Conservation (phyloP, 1,139 yeast genomes). For the Lodderomyces oxycetoniae region DNA sequence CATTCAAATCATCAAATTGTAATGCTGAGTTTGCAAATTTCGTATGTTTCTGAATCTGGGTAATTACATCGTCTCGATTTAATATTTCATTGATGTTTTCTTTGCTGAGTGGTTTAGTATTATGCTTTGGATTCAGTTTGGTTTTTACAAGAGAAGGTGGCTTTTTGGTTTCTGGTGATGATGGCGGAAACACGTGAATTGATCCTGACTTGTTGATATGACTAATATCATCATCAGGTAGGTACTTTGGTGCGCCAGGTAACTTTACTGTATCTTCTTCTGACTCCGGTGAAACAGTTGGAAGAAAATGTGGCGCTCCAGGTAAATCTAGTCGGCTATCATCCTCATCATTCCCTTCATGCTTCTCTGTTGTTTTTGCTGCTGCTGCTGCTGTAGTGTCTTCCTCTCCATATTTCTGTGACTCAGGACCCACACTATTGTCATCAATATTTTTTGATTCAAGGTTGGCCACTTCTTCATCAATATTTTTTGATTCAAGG, state of each 20-base stretch:
- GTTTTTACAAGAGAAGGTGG: neutral
- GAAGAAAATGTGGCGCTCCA: conserved; percentile 31
- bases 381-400: neutral
- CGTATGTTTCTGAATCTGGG: conserved; percentile 79
- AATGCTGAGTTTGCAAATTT: conserved; percentile 91
- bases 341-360: neutral
- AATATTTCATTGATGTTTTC: conserved; percentile 49
- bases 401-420: conserved; percentile 6
- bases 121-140: conserved; percentile 5
- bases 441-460: conserved; percentile 24
- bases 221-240: conserved; percentile 39
- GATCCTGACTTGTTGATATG: conserved; percentile 37
- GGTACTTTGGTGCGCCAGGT: conserved; percentile 42
- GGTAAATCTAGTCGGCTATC: conserved; percentile 16
- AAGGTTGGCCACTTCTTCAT: conserved; percentile 3
- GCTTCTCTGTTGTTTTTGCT: no score
- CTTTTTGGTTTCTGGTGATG: conserved; percentile 7
- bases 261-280: conserved; percentile 23
- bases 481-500: conserved; percentile 2
- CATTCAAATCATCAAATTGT: conserved; percentile 80
- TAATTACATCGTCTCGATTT: conserved; percentile 55
- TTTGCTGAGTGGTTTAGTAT: conserved; percentile 28
- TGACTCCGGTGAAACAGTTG: conserved; percentile 20
- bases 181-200: conserved; percentile 34
- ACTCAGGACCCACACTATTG: conserved; percentile 20